Evolutionary conservation across 2,329 filamentous ascomycete genomes (phyloP).

Genomic region (Exophiala lecanii-corni): DNA sequence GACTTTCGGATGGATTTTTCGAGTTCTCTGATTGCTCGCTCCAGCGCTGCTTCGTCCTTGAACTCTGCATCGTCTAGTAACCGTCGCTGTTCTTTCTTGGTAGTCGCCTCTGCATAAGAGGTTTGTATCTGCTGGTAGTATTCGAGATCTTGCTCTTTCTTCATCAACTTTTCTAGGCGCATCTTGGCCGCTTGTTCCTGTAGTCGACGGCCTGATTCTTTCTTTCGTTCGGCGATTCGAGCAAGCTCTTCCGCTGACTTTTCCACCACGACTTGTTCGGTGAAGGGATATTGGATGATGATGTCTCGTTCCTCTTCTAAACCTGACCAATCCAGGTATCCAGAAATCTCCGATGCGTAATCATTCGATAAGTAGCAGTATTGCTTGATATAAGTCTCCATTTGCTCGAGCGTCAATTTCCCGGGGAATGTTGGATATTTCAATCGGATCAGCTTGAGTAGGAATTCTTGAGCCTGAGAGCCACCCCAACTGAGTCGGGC

Average conservation of each 20-base stretch:
- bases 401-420: conserved; percentile 79
- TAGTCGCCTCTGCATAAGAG: conserved; percentile 57
- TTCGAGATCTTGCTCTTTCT: conserved; percentile 91
- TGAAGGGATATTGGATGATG: conserved; percentile 88
- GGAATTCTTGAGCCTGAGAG: conserved; percentile 81
- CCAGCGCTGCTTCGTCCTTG: conserved; percentile 82
- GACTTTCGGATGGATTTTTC: conserved; percentile 87
- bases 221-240: conserved; percentile 84
- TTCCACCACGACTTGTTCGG: conserved; percentile 81
- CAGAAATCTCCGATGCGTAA: conserved; percentile 71
- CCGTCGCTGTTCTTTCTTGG: conserved; percentile 85
- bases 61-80: conserved; percentile 86
- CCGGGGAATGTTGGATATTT: conserved; percentile 84
- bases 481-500: conserved; percentile 94
- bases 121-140: conserved; percentile 83
- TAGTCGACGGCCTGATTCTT: conserved; percentile 83
- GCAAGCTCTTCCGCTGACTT: conserved; percentile 94
- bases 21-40: conserved; percentile 79
- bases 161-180: conserved; percentile 89
- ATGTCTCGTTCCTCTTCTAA: conserved; percentile 77
- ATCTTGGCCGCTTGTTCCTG: conserved; percentile 98
- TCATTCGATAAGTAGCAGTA: conserved; percentile 86
- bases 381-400: conserved; percentile 78
- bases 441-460: conserved; percentile 79
- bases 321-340: conserved; percentile 84